Conservation (phyloP, 2,329 filamentous ascomycete species). For the Aspergillus amoenus region DNA sequence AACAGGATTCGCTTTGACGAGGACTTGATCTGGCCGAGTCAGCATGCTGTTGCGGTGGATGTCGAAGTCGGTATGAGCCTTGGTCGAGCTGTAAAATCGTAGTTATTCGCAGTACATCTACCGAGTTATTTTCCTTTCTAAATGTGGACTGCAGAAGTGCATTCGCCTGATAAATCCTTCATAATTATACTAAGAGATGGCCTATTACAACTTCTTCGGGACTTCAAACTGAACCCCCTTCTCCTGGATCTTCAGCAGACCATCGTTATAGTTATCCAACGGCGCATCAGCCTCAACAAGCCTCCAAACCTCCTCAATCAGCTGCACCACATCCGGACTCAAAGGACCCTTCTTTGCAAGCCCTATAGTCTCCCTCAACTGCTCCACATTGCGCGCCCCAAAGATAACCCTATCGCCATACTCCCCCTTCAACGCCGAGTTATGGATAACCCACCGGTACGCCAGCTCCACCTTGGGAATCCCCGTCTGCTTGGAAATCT, state of each 20-base stretch:
- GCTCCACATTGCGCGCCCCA: slow-evolving; percentile 18
- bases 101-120: no score
- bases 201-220: no score
- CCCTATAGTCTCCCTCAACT: slow-evolving; percentile 22
- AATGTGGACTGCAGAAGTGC: no score
- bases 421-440: slow-evolving; percentile 23
- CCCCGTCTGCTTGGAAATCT: slow-evolving; percentile 23
- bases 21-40: slow-evolving; percentile 34
- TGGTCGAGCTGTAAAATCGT: slow-evolving; percentile 13
- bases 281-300: slow-evolving; percentile 26
- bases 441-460: slow-evolving; percentile 37
- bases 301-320: slow-evolving; percentile 30
- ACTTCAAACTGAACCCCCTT: not conserved
- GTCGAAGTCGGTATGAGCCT: slow-evolving; percentile 44
- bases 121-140: no score
- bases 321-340: slow-evolving; percentile 17
- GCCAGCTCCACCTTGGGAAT: slow-evolving; percentile 35
- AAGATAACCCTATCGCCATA: slow-evolving; percentile 22
- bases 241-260: not conserved
- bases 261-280: slow-evolving; percentile 22
- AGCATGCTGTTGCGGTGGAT: slow-evolving; percentile 34
- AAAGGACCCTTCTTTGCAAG: slow-evolving; percentile 49
- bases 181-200: no score
- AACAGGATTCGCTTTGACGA: slow-evolving; percentile 41
- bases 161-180: no score